phyloP scores from a whole-genome alignment of 768 basidiomycete species.

The Clathrus columnatus region DNA sequence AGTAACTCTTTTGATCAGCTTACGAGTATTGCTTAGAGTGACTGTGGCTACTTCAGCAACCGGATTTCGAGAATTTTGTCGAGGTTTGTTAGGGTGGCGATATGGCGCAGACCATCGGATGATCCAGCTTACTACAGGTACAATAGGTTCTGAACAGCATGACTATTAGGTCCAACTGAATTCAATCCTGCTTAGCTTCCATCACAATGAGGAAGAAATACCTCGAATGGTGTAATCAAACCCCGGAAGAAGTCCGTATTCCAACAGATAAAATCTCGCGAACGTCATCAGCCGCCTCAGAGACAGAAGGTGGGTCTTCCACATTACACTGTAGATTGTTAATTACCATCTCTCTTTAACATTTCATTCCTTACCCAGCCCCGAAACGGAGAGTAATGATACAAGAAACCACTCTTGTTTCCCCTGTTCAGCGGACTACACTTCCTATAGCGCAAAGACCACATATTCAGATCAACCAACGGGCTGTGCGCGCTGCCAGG shows the following conservation, averaged over 20 bases:
- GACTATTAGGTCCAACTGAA: neutral
- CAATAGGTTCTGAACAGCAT: neutral
- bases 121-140: neutral
- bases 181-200: neutral
- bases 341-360: too few species aligned
- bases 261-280: neutral
- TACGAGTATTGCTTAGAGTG: neutral
- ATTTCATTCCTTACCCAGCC: too few species aligned
- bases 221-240: neutral
- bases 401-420: neutral
- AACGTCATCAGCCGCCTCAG: neutral
- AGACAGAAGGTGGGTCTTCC: neutral
- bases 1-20: neutral
- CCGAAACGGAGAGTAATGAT: neutral
- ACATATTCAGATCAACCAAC: neutral
- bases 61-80: neutral
- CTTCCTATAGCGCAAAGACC: neutral
- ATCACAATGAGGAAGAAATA: neutral
- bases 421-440: neutral
- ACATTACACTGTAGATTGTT: too few species aligned
- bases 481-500: neutral
- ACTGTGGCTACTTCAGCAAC: neutral
- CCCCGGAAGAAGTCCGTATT: neutral
- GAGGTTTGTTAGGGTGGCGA: neutral
- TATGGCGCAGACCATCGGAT: neutral